phyloP scores from a whole-genome alignment of 2,329 filamentous ascomycete genomes.

The Hortaea werneckii region DNA sequence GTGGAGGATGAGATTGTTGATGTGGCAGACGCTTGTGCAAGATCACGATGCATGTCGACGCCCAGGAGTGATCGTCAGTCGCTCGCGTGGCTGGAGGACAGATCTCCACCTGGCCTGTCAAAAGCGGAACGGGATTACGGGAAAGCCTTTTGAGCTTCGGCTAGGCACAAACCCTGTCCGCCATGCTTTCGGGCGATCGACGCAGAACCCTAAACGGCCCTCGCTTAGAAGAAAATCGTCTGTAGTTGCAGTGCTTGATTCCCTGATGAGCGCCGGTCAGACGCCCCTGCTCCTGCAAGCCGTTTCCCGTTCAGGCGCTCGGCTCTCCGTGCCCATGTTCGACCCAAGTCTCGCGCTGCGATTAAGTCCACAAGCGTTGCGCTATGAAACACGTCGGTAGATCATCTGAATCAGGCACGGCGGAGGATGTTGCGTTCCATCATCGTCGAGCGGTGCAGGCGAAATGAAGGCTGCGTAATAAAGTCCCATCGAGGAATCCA shows the following conservation, averaged over 20 bases:
- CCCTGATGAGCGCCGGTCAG: not conserved
- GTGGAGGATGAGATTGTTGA: not conserved
- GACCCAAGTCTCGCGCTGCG: not conserved
- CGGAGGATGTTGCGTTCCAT: not conserved
- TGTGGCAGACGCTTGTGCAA: not conserved
- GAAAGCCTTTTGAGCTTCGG: not conserved
- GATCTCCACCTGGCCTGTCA: not conserved
- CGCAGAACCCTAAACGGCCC: not conserved
- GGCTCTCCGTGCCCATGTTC: not conserved
- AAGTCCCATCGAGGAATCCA: not conserved
- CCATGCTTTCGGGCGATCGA: not conserved
- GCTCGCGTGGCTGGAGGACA: not conserved
- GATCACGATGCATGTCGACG: not conserved
- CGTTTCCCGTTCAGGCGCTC: not conserved
- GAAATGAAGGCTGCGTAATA: not conserved
- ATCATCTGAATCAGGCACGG: not conserved
- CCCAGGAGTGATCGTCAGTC: not conserved
- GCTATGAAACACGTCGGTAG: not conserved
- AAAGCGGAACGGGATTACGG: not conserved
- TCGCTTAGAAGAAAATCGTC: not conserved
- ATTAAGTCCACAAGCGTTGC: not conserved
- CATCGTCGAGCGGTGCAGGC: not conserved
- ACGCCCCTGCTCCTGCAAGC: not conserved
- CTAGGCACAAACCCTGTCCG: not conserved
- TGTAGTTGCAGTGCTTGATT: not conserved